Base-by-base conservation (phyloP, 371 early-diverging fungal species). In the Smittium culicis region DNA sequence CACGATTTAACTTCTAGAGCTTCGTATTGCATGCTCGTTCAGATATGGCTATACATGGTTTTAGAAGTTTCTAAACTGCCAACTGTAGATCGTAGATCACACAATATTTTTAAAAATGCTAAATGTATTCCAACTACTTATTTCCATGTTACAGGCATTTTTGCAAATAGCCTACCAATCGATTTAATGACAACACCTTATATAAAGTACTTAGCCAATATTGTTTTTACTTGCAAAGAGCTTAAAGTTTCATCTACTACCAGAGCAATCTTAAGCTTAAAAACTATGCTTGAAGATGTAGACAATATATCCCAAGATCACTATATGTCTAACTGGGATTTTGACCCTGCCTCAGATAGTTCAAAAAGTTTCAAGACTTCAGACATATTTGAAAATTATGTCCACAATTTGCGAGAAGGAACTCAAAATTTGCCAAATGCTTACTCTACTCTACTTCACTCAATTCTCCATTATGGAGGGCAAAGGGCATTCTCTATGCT, bases 391-490 rank as follows among this genome's bases (percentile, higher is more conserved):
- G 55, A 65, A 34, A 32, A 56, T 25, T 34, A 35, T 54, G 1
- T 35, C 54, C 33, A 34, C 28, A 68, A 68, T 32, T 33, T 28
- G 59, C 1, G 30, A 29, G 63, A 63, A 34, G 32, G 57, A 1
- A 72, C 66, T 66, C 69, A 67, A 66, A 76, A 76, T 64, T 35
- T 67, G 1, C 78, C 78, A 35, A 77, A 77, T 70, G 70, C 78
- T 5, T 77, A 72, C 35, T 62, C 75, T 45, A 72, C 77, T 0
- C 62, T 77, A 35, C 64, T 77, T 35, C 78, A 77, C 63, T 70
- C 73, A 54, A 69, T 77, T 31, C 54, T 77, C 67, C 78, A 77
- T 57, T 77, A 77, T 65, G 78, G 78, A 45, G 78, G 78, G 8
- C 67, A 69, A 24, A 75, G 70, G 29, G 69, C 71, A 2, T 76